A percentile compares a stretch with the other conserved stretches of the same genome.
Evolutionary conservation across 192 early-diverging fungal genomes (phyloP).

Genomic region (Haplosporangium gracile): DNA sequence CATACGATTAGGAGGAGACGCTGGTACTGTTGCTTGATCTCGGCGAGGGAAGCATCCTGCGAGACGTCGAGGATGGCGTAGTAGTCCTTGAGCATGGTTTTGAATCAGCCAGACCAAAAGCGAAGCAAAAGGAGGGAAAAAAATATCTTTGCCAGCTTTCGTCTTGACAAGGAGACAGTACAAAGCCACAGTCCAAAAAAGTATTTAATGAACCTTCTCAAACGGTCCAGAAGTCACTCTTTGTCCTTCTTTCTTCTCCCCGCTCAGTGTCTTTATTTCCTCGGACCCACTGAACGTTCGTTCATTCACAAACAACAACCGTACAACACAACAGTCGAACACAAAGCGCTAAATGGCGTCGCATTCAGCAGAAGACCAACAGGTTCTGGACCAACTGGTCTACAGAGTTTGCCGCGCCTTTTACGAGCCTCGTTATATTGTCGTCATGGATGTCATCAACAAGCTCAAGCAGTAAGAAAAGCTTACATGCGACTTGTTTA

Average conservation of each 20-base stretch:
- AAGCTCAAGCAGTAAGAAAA: slow-evolving; percentile 64
- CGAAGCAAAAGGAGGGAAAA: neutral
- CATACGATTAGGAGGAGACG: slow-evolving; percentile 64
- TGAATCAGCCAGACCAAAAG: neutral
- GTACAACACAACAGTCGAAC: neutral
- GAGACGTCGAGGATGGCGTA: slow-evolving; percentile 69
- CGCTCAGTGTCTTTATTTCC: neutral
- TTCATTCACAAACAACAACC: neutral
- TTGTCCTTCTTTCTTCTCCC: slow-evolving; percentile 6
- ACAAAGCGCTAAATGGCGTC: slow-evolving; percentile 21
- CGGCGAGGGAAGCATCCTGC: slow-evolving; percentile 53
- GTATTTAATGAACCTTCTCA: neutral
- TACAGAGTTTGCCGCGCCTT: slow-evolving; percentile 87
- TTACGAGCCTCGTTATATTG: slow-evolving; percentile 82
- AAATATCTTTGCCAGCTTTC: neutral
- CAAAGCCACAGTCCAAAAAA: slow-evolving; percentile 6
- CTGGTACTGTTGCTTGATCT: slow-evolving; percentile 71
- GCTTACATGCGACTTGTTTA: neutral
- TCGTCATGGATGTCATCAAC: slow-evolving; percentile 88
- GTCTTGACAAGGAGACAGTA: neutral
- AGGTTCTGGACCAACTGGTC: slow-evolving; percentile 73
- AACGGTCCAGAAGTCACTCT: neutral
- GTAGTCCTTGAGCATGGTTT: slow-evolving; percentile 57
- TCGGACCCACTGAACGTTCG: neutral
- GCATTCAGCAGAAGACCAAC: slow-evolving; percentile 47